Conservation (phyloP, 2,329 filamentous ascomycete species). For the Blastomyces parvus region DNA sequence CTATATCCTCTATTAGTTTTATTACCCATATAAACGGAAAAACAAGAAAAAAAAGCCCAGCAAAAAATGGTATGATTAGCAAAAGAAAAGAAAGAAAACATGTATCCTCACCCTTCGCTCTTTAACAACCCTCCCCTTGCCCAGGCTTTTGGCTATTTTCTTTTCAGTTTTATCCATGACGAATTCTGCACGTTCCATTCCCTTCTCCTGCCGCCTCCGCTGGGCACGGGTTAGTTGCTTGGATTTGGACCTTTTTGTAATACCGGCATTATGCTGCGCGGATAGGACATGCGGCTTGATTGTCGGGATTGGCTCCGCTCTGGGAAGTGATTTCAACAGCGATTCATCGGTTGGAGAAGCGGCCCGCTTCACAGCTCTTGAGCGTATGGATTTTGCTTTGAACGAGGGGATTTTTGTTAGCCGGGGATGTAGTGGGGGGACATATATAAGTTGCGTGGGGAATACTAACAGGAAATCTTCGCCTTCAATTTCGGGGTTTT, state of each 20-base stretch:
- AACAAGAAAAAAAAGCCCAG: background rate
- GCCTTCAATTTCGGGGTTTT: constrained; percentile 27
- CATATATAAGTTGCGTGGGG: background rate
- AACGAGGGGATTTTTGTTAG: background rate
- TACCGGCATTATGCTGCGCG: constrained; percentile 42
- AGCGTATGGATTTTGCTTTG: constrained; percentile 45
- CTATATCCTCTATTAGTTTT: constrained; percentile 11
- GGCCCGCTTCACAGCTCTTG: constrained; percentile 50
- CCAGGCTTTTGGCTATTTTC: constrained; percentile 46
- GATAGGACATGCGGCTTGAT: constrained; percentile 40
- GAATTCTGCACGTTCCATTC: constrained; percentile 47
- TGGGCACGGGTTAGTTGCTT: constrained; percentile 47
- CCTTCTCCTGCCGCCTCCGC: constrained; percentile 44
- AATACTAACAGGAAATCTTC: constrained; percentile 21
- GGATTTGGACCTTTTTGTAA: constrained; percentile 40
- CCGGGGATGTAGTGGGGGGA: constrained; percentile 7
- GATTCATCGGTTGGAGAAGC: constrained; percentile 47
- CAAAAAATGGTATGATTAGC: background rate
- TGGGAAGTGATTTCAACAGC: constrained; percentile 36
- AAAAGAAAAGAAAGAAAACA: background rate
- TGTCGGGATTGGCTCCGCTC: constrained; percentile 30
- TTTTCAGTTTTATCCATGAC: constrained; percentile 47
- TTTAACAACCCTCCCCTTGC: constrained; percentile 40
- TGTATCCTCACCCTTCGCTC: constrained; percentile 35
- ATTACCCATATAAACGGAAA: background rate